Conservation (phyloP, 352 stramenopile genomes). For the Pythium volutum region DNA sequence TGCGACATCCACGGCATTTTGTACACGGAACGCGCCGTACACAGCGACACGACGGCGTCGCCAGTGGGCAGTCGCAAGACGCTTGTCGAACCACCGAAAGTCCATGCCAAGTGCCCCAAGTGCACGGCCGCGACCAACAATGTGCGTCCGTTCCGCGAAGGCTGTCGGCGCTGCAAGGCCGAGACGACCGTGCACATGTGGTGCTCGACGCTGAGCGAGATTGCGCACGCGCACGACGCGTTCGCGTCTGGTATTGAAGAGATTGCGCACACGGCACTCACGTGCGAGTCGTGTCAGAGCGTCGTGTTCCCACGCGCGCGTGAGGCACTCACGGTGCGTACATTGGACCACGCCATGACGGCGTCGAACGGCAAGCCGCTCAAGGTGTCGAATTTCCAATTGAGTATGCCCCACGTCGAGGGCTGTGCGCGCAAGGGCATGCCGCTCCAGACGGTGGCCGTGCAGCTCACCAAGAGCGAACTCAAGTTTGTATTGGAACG, state of each 20-base stretch:
- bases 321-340: slow-evolving; percentile 65
- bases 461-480: slow-evolving; percentile 83
- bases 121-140: slow-evolving; percentile 83
- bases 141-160: slow-evolving; percentile 77
- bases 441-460: slow-evolving; percentile 58
- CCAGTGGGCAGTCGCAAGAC: not conserved
- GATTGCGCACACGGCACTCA: slow-evolving; percentile 70
- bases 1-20: slow-evolving; percentile 83
- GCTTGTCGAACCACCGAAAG: not conserved
- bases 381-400: slow-evolving; percentile 81
- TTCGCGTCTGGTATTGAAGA: slow-evolving; percentile 63
- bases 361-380: slow-evolving; percentile 56
- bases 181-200: slow-evolving; percentile 71
- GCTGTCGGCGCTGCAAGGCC: slow-evolving; percentile 79
- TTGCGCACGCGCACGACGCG: slow-evolving; percentile 59
- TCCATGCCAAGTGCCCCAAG: slow-evolving; percentile 80
- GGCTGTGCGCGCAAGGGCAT: slow-evolving; percentile 81
- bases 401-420: slow-evolving; percentile 87
- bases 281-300: slow-evolving; percentile 69
- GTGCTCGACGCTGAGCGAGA: slow-evolving; percentile 58
- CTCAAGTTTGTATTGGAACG: slow-evolving; percentile 84
- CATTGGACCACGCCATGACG: slow-evolving; percentile 42
- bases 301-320: slow-evolving; percentile 72
- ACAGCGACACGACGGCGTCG: slow-evolving; percentile 2
- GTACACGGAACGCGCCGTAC: slow-evolving; percentile 63